A percentile compares a stretch with the other conserved stretches of the same genome.
Conservation (phyloP, 2,329 filamentous ascomycete genomes). For the Phoma sp. region DNA sequence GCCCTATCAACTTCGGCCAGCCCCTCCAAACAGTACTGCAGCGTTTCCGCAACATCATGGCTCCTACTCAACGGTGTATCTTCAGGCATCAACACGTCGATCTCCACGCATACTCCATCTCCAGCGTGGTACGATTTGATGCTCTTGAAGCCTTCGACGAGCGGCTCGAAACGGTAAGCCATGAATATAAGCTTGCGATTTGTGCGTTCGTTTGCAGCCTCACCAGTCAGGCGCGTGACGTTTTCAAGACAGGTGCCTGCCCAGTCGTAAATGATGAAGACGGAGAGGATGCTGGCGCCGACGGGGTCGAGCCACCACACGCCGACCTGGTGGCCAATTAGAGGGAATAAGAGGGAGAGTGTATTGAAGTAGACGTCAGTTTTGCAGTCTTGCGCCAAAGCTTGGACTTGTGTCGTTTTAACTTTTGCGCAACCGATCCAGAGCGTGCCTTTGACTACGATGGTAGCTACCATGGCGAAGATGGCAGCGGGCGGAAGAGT, state of each 20-base stretch:
- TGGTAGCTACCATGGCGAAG: conserved; percentile 63
- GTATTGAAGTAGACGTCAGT: conserved; percentile 70
- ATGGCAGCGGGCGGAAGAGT: conserved; percentile 62
- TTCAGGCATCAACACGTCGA: conserved; percentile 65
- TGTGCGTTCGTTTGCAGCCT: conserved; percentile 60
- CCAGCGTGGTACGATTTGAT: conserved; percentile 68
- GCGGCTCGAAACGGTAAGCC: conserved; percentile 63
- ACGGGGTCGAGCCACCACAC: conserved; percentile 73
- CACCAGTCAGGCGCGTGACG: conserved; percentile 65
- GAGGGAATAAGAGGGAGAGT: conserved; percentile 67
- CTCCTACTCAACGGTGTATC: conserved; percentile 60
- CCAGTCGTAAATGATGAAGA: conserved; percentile 76
- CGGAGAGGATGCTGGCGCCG: conserved; percentile 67
- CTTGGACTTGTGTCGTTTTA: conserved; percentile 70
- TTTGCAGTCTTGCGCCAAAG: conserved; percentile 69
- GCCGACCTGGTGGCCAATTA: conserved; percentile 65
- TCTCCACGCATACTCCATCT: conserved; percentile 69
- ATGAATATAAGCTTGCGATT: conserved; percentile 67
- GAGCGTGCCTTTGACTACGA: conserved; percentile 67
- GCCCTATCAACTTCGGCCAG: conserved; percentile 61
- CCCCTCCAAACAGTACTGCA: conserved; percentile 68
- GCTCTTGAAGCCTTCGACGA: conserved; percentile 63
- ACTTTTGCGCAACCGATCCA: conserved; percentile 66
- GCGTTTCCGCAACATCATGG: conserved; percentile 68
- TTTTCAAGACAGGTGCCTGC: conserved; percentile 67